Percentiles rank a stretch among this genome's conserved stretches.
Evolutionary conservation across 805 yeast species (phyloP).

Genomic region (Yarrowia deformans): DNA sequence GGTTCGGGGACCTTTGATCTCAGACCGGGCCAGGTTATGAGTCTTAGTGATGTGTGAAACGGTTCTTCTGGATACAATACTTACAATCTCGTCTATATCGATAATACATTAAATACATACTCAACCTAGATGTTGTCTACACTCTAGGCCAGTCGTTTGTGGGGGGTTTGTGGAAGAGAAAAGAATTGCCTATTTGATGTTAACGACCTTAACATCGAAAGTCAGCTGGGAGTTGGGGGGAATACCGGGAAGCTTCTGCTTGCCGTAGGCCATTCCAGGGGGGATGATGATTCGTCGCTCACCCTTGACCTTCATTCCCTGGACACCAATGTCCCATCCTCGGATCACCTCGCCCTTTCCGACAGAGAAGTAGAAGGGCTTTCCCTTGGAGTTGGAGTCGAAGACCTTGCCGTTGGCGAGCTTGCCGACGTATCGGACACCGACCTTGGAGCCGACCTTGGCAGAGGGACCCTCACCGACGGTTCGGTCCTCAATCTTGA

Average conservation of each 20-base stretch:
- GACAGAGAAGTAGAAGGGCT: conserved; percentile 88
- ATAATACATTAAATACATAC: conserved; percentile 37
- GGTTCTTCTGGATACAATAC: not conserved
- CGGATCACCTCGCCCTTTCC: conserved; percentile 99
- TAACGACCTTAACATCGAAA: conserved; percentile 92
- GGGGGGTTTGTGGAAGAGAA: not conserved
- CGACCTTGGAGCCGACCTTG: conserved; percentile 87
- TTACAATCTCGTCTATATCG: conserved; percentile 8
- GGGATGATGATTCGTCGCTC: conserved; percentile 98
- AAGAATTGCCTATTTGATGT: conserved; percentile 68
- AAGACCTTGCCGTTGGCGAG: conserved; percentile 94
- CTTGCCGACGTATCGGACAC: conserved; percentile 98
- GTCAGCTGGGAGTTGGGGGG: conserved; percentile 97
- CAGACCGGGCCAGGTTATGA: not conserved
- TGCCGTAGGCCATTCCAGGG: conserved; percentile 95
- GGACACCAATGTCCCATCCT: conserved; percentile 98
- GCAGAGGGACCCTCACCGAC: conserved; percentile 87
- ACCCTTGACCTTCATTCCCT: conserved; percentile 98
- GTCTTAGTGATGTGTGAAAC: not conserved
- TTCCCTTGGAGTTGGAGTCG: conserved; percentile 96
- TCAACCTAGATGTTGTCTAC: conserved; percentile 2
- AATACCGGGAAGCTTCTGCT: conserved; percentile 91
- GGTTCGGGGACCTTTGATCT: conserved; percentile 1
- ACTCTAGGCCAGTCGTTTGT: conserved; percentile 18
- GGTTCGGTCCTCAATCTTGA: conserved; percentile 89